A percentile compares a stretch with the other conserved stretches of the same genome.
These are phyloP conservation scores for Hawksworthiomyces lignivorus DNA, from an alignment of 2,329 filamentous ascomycete species.

Conservation along the genomic window DNA sequence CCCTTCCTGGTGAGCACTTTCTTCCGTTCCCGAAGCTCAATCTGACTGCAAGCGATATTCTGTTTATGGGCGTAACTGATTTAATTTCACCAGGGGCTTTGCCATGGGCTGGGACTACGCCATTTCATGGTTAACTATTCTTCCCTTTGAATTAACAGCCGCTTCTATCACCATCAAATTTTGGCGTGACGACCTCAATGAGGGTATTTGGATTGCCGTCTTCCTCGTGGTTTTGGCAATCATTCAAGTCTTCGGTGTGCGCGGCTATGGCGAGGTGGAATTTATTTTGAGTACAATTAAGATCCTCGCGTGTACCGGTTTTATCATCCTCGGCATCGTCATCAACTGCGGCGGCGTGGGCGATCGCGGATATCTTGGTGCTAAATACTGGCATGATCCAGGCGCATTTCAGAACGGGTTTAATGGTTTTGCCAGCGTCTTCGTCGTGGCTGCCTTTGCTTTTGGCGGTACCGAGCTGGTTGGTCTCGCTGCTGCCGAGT, in stretches of 20 bases:
- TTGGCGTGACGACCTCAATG: constrained; percentile 43
- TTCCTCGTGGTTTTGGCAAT: constrained; percentile 43
- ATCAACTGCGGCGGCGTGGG: constrained; percentile 52
- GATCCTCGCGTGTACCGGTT: constrained; percentile 50
- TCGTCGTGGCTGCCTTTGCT: constrained; percentile 44
- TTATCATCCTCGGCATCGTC: constrained; percentile 57
- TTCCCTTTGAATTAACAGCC: constrained; percentile 48
- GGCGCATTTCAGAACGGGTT: constrained; percentile 46
- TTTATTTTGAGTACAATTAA: constrained; percentile 52
- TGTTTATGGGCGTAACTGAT: neutral
- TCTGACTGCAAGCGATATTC: too few relatives aligned
- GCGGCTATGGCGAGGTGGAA: constrained; percentile 53
- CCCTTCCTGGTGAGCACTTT: constrained; percentile 39
- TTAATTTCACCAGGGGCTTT: constrained; percentile 31
- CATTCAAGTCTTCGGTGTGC: constrained; percentile 49
- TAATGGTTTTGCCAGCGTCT: constrained; percentile 42
- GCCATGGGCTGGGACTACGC: constrained; percentile 48
- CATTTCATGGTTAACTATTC: constrained; percentile 39
- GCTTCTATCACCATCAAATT: constrained; percentile 46
- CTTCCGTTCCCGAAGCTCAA: too few relatives aligned
- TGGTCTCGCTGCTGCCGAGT: constrained; percentile 44
- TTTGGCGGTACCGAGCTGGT: constrained; percentile 46
- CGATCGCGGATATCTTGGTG: constrained; percentile 51
- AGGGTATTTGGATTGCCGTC: constrained; percentile 48
- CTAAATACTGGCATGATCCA: constrained; percentile 51